Base-by-base conservation (phyloP, 2,329 filamentous ascomycete species). In the Daldinia sp. region DNA sequence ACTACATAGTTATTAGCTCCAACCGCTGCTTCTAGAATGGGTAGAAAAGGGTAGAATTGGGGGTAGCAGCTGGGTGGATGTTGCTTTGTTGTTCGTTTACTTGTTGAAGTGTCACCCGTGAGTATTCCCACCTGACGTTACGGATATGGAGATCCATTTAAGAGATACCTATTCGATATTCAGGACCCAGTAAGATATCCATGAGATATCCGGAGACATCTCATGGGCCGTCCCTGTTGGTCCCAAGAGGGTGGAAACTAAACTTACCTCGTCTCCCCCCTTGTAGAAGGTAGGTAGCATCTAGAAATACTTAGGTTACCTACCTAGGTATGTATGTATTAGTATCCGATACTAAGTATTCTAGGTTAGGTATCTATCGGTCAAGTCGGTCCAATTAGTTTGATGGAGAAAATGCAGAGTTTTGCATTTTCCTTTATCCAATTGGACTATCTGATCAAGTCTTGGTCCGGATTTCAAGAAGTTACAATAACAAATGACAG, bases 101-200 rank as follows among this genome's bases (percentile, higher is more conserved):
- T 15, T 35, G 17, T 29, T 49, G 50, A 41, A 59, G 48, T 58
- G 41, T 58, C 51, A 64, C 61, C 39, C 61, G 52, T 37, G 43
- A 57, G 13, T 48, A 35, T 50, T 43, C 41, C 48, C 68, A 66
- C 67, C 61, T 71, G 68, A 70, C 63, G 56, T 54, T 41, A 39
- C 19, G 17, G 41, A 11, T 41, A 51, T 54, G 48, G 48, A 60
- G 30, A 55, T 59, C 15, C 27, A 8, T 32, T 7, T 32, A n/a
- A 11, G 29, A 23, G 34, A 32, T 4, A 37, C 13, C n/a, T 39
- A n/a, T n/a, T n/a, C n/a, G n/a, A n/a, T n/a, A n/a, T n/a, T n/a
- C n/a, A n/a, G n/a, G n/a, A n/a, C n/a, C n/a, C n/a, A n/a, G n/a
- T n/a, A 27, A 29, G 48, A 37, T 25, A 6, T 45, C 21, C 29